Base-by-base conservation (phyloP, 495 filamentous ascomycete species). In the Penicillium antarcticum region DNA sequence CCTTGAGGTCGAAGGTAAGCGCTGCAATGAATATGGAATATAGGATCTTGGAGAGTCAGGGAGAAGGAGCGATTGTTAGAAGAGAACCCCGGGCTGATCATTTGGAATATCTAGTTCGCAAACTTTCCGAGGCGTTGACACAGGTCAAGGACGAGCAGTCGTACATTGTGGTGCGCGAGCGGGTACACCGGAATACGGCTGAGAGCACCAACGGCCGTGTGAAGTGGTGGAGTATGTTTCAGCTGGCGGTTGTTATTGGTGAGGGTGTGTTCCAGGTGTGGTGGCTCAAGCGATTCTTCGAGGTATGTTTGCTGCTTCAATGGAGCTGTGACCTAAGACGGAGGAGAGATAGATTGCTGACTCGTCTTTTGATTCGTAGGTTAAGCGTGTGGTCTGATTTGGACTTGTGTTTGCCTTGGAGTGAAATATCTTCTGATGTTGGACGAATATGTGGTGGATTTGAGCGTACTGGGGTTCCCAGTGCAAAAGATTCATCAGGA, bases 151-250 rank as follows among this genome's bases (percentile, higher is more conserved):
- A 98, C 69, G 94, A 98, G 72, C 94, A 98, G 73, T 84, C 87
- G 52, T 98, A 98, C 72, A 98, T 98, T 57, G 88, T 98, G 34
- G 77, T 97, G 42, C 85, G 94, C 53, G 94, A 98, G 74, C 81
- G 95, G 55, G 92, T 89, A 48, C 94, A 98, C 80, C 82, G 94
- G 58, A 97, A 98, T 74, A 98, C 94, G 4, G 94, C 94, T 42
- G 94, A 98, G 79, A 96, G 91, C 81, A 98, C 94, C 50, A 98
- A 98, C 71, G 82, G 84, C 53, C 78, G 94, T 46, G 94, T 98
- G 52, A 98, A 98, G 74, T 98, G 94, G 94, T 98, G 95, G 95
- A 97, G 92, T 67, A 81, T 97, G 53, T 97, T 97, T 73, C 91
- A 97, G 71, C 80, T 98, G 50, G 81, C 84, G 44, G 87, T 98